Evolutionary conservation across 768 basidiomycete species (phyloP).

Genomic region (Ephemerocybe angulata): DNA sequence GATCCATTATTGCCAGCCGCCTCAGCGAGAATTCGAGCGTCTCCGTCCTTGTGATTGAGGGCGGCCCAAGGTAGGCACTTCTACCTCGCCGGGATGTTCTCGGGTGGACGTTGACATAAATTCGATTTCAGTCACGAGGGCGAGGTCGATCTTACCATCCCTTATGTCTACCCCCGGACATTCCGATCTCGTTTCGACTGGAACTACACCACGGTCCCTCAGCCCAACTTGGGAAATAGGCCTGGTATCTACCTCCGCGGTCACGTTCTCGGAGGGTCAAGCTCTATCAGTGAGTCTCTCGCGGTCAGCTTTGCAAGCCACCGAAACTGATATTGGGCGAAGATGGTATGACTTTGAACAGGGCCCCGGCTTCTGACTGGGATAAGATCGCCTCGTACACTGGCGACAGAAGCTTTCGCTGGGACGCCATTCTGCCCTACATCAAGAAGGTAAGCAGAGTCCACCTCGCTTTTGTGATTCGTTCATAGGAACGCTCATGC

Average conservation of each 20-base stretch:
- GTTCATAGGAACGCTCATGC: no score
- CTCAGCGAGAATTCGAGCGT: slow-evolving; percentile 22
- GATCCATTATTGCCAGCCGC: slow-evolving; percentile 24
- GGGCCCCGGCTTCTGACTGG: background rate
- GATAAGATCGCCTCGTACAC: background rate
- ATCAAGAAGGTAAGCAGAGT: background rate
- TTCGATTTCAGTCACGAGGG: slow-evolving; percentile 21
- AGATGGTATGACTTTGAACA: background rate
- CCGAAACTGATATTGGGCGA: background rate
- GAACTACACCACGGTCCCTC: slow-evolving; percentile 29
- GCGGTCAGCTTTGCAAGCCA: background rate
- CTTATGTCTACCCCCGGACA: slow-evolving; percentile 4
- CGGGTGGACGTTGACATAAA: no score
- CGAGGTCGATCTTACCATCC: slow-evolving; percentile 13
- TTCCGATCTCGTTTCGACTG: slow-evolving; percentile 20
- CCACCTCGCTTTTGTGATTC: no score
- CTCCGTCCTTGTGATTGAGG: slow-evolving; percentile 27
- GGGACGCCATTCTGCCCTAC: background rate
- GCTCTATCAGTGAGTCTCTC: slow-evolving; percentile 27
- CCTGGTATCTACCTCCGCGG: slow-evolving; percentile 25
- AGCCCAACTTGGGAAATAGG: slow-evolving; percentile 20
- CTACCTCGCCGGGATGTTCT: no score
- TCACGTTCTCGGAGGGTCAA: slow-evolving; percentile 27
- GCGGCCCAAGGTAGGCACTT: slow-evolving; percentile 20
- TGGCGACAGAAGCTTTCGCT: background rate